These are phyloP conservation scores for Arthroderma sp. DNA, from an alignment of 2,329 filamentous ascomycete species.

Conservation along the genomic window DNA sequence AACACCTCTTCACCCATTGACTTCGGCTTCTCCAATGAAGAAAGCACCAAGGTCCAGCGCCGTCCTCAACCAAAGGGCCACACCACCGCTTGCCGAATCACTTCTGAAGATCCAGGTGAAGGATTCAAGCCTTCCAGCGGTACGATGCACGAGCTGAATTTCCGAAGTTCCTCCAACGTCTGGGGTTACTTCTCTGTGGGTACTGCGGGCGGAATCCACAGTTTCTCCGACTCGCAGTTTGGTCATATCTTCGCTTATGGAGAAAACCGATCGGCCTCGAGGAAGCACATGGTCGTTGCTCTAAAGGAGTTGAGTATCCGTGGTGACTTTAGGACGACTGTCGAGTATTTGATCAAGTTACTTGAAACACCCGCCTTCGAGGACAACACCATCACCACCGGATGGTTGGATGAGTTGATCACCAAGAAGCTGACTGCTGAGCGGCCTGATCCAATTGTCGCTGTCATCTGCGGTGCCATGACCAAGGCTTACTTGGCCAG, in stretches of 20 bases:
- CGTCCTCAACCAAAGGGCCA: constrained; percentile 89
- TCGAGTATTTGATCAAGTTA: constrained; percentile 97
- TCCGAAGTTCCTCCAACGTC: constrained; percentile 95
- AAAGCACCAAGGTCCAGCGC: constrained; percentile 72
- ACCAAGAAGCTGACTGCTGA: constrained; percentile 95
- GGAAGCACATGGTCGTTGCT: constrained; percentile 98
- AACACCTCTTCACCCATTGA: constrained; percentile 79
- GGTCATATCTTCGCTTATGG: constrained; percentile 99
- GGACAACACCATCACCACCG: constrained; percentile 97
- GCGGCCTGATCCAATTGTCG: constrained; percentile 81
- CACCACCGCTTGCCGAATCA: constrained; percentile 97
- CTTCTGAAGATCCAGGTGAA: constrained; percentile 95
- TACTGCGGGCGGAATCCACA: constrained; percentile 93
- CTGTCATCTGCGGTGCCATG: constrained; percentile 88
- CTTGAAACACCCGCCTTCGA: constrained; percentile 97
- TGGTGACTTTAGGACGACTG: constrained; percentile 96
- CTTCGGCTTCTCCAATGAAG: constrained; percentile 85
- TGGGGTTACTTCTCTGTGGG: constrained; percentile 99
- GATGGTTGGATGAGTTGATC: constrained; percentile 97
- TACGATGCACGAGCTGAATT: constrained; percentile 98
- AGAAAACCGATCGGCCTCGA: constrained; percentile 87
- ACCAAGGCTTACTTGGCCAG: constrained; percentile 93
- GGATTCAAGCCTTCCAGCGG: constrained; percentile 99
- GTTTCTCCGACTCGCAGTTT: constrained; percentile 97
- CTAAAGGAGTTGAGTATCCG: constrained; percentile 98